Percentiles rank a stretch among this genome's conserved stretches.
phyloP scores from a whole-genome alignment of 208 protist species.

The Acanthamoeba quina region DNA sequence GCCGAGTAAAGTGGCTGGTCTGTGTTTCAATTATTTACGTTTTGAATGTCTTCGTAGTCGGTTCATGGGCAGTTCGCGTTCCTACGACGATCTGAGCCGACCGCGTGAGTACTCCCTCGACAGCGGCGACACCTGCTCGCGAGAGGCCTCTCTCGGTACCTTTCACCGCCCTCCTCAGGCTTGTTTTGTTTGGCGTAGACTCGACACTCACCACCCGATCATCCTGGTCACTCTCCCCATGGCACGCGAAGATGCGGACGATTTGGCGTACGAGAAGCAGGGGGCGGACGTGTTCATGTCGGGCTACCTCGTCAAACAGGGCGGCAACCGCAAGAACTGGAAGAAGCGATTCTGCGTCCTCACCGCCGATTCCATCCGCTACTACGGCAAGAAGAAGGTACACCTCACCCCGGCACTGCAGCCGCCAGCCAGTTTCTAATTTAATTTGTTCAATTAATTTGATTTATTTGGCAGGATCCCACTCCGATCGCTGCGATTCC shows the following conservation, averaged over 20 bases:
- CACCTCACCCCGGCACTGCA: too few relatives aligned
- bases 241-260: too few relatives aligned
- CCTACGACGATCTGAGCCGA: background rate
- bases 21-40: background rate
- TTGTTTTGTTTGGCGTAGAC: too few relatives aligned
- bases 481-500: background rate
- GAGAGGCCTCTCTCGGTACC: background rate
- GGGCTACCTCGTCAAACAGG: background rate
- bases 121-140: background rate
- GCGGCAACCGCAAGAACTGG: conserved; percentile 9
- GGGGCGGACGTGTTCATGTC: background rate
- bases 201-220: too few relatives aligned
- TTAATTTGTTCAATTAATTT: too few relatives aligned
- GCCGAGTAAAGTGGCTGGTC: background rate
- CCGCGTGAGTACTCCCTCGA: background rate
- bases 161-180: background rate
- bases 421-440: too few relatives aligned
- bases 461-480: background rate
- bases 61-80: background rate
- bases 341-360: conserved; percentile 4
- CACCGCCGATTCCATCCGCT: background rate
- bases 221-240: too few relatives aligned
- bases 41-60: background rate
- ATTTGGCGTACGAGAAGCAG: too few relatives aligned
- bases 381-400: conserved; percentile 1